phyloP scores from a whole-genome alignment of 2,329 filamentous ascomycete genomes.

The Nigrospora sphaerica region DNA sequence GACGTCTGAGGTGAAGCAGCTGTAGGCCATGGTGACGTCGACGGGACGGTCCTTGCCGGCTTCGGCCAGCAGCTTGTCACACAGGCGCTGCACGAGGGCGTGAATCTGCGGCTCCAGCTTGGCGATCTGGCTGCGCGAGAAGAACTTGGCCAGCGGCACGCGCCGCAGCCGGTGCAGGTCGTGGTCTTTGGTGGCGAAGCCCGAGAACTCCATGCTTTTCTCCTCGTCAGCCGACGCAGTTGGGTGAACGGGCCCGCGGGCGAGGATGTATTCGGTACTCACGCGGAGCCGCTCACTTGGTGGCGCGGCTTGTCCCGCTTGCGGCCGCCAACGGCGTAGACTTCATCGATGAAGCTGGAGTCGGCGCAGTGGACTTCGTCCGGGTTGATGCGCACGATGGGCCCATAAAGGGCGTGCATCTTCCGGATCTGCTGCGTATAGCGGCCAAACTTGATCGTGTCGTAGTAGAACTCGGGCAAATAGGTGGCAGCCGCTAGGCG shows the following conservation, averaged over 20 bases:
- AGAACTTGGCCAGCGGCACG: conserved; percentile 14
- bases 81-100: conserved; percentile 6
- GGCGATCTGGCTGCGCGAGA: conserved; percentile 21
- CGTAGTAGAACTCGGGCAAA: conserved; percentile 29
- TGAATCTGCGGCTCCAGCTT: conserved; percentile 14
- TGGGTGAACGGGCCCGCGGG: not conserved
- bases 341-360: not conserved
- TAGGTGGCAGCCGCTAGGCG: conserved; percentile 27
- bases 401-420: conserved; percentile 28
- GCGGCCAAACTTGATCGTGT: conserved; percentile 24
- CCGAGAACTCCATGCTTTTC: not conserved
- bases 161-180: conserved; percentile 16
- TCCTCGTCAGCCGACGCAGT: no score
- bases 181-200: conserved; percentile 5
- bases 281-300: not conserved
- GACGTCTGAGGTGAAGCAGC: conserved; percentile 29
- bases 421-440: conserved; percentile 24
- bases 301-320: not conserved
- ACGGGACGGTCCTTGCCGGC: not conserved
- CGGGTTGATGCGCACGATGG: not conserved
- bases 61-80: conserved; percentile 19
- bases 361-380: not conserved
- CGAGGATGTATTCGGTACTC: not conserved
- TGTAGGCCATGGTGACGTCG: not conserved
- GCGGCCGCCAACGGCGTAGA: not conserved